These are phyloP conservation scores for Entamoeba invadens DNA, from an alignment of 208 protist genomes.

Conservation along the genomic window DNA sequence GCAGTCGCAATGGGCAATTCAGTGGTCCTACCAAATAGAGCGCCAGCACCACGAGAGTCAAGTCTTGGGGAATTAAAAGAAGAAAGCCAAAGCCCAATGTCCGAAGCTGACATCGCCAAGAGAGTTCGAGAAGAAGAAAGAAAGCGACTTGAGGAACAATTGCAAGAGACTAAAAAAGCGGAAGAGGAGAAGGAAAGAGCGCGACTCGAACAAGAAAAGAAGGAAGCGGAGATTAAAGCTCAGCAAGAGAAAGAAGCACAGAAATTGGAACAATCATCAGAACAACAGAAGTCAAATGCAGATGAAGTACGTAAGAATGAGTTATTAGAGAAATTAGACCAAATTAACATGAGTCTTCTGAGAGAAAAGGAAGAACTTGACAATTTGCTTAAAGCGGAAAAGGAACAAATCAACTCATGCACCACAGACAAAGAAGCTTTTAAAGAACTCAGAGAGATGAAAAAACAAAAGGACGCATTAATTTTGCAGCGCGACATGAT, in stretches of 20 bases:
- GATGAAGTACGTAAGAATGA: neutral
- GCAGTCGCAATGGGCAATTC: neutral
- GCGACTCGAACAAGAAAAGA: neutral
- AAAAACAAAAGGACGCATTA: neutral
- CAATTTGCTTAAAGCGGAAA: neutral
- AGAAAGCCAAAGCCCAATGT: neutral
- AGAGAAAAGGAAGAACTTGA: neutral
- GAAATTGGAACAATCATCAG: neutral
- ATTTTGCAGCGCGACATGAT: neutral
- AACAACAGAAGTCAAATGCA: neutral
- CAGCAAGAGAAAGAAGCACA: neutral
- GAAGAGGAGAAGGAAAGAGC: neutral
- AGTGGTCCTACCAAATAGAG: neutral
- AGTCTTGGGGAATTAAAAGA: too few relatives aligned
- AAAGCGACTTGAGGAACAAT: neutral
- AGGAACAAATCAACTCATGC: neutral
- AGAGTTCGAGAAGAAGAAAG: neutral
- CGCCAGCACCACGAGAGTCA: too few relatives aligned
- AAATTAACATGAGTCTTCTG: neutral
- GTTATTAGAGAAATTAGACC: neutral
- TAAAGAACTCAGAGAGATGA: neutral
- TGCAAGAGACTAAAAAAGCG: neutral
- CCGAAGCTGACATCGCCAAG: neutral
- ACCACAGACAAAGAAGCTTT: too few relatives aligned
- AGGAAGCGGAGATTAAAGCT: neutral